Base-by-base conservation (phyloP, 73 alveolate genomes). In the Halteria grandinella region DNA sequence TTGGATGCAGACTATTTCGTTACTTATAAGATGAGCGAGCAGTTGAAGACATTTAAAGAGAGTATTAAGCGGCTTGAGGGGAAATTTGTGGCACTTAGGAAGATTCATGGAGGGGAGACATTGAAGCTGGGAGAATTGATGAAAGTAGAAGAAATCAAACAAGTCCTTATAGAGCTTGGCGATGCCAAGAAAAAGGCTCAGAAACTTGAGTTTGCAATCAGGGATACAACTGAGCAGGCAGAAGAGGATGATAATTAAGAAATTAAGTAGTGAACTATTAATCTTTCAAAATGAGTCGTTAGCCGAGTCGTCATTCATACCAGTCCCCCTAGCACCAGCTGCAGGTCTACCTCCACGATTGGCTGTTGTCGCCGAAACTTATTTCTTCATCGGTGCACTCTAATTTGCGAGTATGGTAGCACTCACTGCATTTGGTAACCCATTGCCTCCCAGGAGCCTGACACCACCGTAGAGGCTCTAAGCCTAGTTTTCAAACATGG, bases 231-330 rank as follows among this genome's bases (percentile, higher is more conserved):
- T 20, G 29, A 11, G 36, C 14, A 53, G 29, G 69, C 5, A 33
- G 7, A 60, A 1, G 59, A 40, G 21, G 37, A 39, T 48, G 6
- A n/a, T 57, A 33, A 57, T n/a, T 57, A 57, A 57, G 31, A 33
- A 57, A 57, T 25, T 29, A 31, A n/a, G 4, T 33, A 25, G 6
- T 53, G 29, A 53, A 53, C 10, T 27, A 32, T 7, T 31, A 29
- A 57, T 3, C 53, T 27, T 7, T 66, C 80, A 66, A 47, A 66
- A 66, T 18, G 80, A 66, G 41, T 66, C 80, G 29, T 66, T 66
- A 63, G 47, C 47, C 47, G 80, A 66, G 52, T 66, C 80, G 32
- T 66, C 78, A 20, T 57, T 57, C 51, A 57, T 57, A 21, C 59
- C 80, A 66, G 17, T 18, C 2, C 53, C 52, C 7, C 66, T 57